A percentile compares a stretch with the other conserved stretches of the same genome.
Conservation (phyloP, 768 basidiomycete genomes). For the Trametes sanguinea region DNA sequence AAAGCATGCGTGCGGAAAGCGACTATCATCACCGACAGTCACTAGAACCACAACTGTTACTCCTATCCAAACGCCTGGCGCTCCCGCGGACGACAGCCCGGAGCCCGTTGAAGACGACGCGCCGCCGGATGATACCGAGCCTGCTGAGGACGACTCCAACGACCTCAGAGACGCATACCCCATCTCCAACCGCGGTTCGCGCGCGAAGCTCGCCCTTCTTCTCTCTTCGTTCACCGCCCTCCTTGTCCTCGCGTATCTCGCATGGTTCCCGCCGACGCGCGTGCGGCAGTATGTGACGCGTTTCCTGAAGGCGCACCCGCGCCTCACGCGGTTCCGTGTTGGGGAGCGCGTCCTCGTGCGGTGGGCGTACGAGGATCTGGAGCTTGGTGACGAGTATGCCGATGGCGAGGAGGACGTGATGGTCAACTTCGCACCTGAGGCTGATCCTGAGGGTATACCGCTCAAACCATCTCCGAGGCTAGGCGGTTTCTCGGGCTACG, state of each 20-base stretch:
- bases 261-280: slow-evolving; percentile 28
- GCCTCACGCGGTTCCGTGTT: slow-evolving; percentile 37
- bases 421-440: slow-evolving; percentile 38
- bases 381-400: slow-evolving; percentile 18
- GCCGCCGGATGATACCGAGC: slow-evolving; percentile 21
- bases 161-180: slow-evolving; percentile 13
- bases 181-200: slow-evolving; percentile 5
- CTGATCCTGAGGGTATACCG: slow-evolving; percentile 46
- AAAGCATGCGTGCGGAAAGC: slow-evolving; percentile 31
- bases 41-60: not conserved
- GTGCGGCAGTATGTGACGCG: slow-evolving; percentile 24
- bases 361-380: slow-evolving; percentile 52
- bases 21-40: not conserved
- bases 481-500: slow-evolving; percentile 20
- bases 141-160: slow-evolving; percentile 10
- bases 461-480: slow-evolving; percentile 39
- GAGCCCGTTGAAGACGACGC: slow-evolving; percentile 5
- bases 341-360: slow-evolving; percentile 45
- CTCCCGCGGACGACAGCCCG: not conserved
- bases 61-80: not conserved
- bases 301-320: slow-evolving; percentile 28
- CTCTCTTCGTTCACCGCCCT: slow-evolving; percentile 25
- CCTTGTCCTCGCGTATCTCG: slow-evolving; percentile 25
- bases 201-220: slow-evolving; percentile 20
- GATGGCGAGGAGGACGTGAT: slow-evolving; percentile 42